Conservation (phyloP, 208 protist genomes). For the Acanthamoeba royreba region DNA sequence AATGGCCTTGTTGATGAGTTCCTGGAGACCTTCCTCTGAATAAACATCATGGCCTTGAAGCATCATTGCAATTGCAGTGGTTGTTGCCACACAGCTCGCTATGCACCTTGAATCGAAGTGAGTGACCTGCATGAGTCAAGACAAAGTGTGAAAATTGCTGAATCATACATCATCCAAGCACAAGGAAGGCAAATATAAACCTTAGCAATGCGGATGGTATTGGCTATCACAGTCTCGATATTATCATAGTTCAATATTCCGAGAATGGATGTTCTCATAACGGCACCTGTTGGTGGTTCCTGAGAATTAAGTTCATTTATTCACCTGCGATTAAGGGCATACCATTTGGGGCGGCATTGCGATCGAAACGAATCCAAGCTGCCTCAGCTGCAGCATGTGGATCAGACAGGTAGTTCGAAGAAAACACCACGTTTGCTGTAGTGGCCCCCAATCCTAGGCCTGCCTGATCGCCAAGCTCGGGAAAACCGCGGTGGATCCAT, state of each 20-base stretch:
- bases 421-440: background rate
- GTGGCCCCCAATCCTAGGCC: slow-evolving; percentile 68
- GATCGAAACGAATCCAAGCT: slow-evolving; percentile 39
- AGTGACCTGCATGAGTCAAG: slow-evolving; percentile 29
- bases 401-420: background rate
- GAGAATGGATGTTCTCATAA: slow-evolving; percentile 72
- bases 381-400: slow-evolving; percentile 6
- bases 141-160: too few relatives aligned
- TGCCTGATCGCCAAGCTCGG: slow-evolving; percentile 57
- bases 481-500: slow-evolving; percentile 68
- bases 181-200: too few relatives aligned
- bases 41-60: slow-evolving; percentile 38
- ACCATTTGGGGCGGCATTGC: slow-evolving; percentile 65
- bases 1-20: background rate
- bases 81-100: slow-evolving; percentile 12
- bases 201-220: slow-evolving; percentile 43
- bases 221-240: slow-evolving; percentile 14
- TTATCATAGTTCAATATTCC: slow-evolving; percentile 38
- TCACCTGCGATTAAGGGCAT: too few relatives aligned
- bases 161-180: background rate
- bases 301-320: too few relatives aligned
- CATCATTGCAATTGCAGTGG: slow-evolving; percentile 30
- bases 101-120: slow-evolving; percentile 69
- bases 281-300: too few relatives aligned
- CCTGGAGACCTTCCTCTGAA: background rate